Percentiles rank a stretch among this genome's conserved stretches.
These are phyloP conservation scores for Canna indica DNA, from an alignment of 176 grass and related monocot species.

Conservation along the genomic window DNA sequence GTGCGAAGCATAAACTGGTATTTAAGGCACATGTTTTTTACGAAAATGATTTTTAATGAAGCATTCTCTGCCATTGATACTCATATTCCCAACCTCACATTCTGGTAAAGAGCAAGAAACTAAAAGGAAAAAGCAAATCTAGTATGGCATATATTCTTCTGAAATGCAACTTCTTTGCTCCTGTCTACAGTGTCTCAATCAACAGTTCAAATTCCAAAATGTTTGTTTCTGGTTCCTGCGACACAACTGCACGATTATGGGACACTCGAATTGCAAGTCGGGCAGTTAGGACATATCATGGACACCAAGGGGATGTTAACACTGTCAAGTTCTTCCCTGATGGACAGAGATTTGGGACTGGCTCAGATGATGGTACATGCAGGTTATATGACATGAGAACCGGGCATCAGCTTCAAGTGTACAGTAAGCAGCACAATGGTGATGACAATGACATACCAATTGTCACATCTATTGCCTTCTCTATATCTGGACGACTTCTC, in stretches of 20 bases:
- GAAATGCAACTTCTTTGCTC: neutral
- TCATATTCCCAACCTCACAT: neutral
- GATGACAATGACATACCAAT: conserved; percentile 58
- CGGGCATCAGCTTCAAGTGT: conserved; percentile 94
- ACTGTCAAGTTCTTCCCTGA: conserved; percentile 97
- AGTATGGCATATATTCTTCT: conserved; percentile 11
- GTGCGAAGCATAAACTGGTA: neutral
- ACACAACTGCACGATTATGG: conserved; percentile 84
- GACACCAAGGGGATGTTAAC: conserved; percentile 77
- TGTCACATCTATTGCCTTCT: conserved; percentile 92
- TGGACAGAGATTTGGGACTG: conserved; percentile 88
- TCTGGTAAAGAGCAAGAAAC: conserved; percentile 10
- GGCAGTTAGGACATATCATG: conserved; percentile 84
- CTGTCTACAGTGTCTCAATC: conserved; percentile 59
- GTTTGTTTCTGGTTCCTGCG: conserved; percentile 97
- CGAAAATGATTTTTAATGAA: neutral
- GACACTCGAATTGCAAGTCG: conserved; percentile 89
- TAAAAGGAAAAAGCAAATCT: neutral
- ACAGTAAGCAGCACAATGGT: conserved; percentile 42
- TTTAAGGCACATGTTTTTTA: neutral
- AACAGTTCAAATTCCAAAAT: conserved; percentile 70
- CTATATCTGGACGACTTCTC: conserved; percentile 95
- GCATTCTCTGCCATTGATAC: neutral
- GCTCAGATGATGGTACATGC: conserved; percentile 92
- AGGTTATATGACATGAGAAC: conserved; percentile 97